Evolutionary conservation across 2,329 filamentous ascomycete species (phyloP), one percentile per base, ranked within the genome.

Genomic region (Huntiella decipiens): DNA sequence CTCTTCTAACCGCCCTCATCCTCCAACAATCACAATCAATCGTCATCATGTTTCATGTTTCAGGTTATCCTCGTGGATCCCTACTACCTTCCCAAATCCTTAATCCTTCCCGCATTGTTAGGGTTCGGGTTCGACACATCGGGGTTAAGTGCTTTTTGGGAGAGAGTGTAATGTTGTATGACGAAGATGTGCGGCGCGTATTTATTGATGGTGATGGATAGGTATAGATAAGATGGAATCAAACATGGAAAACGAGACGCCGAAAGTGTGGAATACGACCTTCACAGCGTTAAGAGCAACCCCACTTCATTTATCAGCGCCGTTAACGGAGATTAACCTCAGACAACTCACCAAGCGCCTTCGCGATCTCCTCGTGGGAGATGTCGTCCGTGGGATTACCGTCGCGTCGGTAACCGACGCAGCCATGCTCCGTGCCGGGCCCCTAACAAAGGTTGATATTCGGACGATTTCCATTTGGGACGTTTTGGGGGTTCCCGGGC

Each of bases 321-420:
- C 54, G 11, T 59, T 74, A 1, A 60, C 59, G 0, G 40, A 56
- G 0, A 37, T 54, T 0, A 62, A 65, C 3, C 61, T 76, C 2
- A 56, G 61, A 11, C 47, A 56, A 0, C 59, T 75, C 0, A 64
- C 68, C 1, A 62, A 63, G 5, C 62, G 67, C 2, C 57, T 77
- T 2, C 66, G 71, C 35, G 71, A 76, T 41, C 62, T 62, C 1
- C 62, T 76, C 0, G 70, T 74, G 0, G 72, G 72, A 12, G 72
- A 76, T 52, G 66, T 73, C 1, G 68, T 76, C n/a, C 68, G 73
- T 46, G 73, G 73, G 38, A 66, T 76, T 13, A 70, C 75, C 51
- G 64, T 77, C 13, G 39, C 44, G 4, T 62, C 64, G 42, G 58
- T 61, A 4, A 63, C 61, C 13, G 66, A 67, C 19, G 63, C 52